These are phyloP conservation scores for Balamuthia mandrillaris DNA, from an alignment of 208 protist species.

Conservation along the genomic window DNA sequence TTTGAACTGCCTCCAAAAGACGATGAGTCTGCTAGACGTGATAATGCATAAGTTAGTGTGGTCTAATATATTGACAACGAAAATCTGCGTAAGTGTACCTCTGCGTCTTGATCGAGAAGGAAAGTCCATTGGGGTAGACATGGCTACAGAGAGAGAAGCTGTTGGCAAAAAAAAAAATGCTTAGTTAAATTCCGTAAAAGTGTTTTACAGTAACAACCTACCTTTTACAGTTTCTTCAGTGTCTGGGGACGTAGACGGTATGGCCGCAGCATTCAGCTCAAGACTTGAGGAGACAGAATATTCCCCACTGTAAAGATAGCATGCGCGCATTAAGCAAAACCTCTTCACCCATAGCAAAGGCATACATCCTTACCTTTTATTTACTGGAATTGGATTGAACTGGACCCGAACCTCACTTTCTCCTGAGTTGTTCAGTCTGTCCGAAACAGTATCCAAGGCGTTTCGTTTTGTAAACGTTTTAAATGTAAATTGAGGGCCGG, in stretches of 20 bases:
- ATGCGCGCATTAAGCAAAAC: background rate
- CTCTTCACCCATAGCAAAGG: background rate
- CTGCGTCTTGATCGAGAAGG: too few relatives aligned
- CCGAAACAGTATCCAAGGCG: background rate
- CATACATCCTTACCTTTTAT: background rate
- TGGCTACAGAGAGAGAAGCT: background rate
- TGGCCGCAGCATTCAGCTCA: background rate
- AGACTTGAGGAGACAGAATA: too few relatives aligned
- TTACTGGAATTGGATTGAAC: background rate
- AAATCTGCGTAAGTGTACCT: too few relatives aligned
- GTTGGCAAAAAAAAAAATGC: too few relatives aligned
- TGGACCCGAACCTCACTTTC: conserved; percentile 4
- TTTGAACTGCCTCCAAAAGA: too few relatives aligned
- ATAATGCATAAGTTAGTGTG: too few relatives aligned
- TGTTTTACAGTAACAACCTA: background rate
- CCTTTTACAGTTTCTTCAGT: background rate
- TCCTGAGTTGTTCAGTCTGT: background rate
- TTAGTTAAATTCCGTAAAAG: background rate
- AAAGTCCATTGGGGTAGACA: background rate
- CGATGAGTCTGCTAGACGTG: too few relatives aligned
- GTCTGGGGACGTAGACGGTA: background rate
- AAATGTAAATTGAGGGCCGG: conserved; percentile 23
- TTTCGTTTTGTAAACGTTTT: conserved; percentile 10
- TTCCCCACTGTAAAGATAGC: background rate
- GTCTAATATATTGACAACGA: too few relatives aligned